Percentiles rank a stretch among this genome's conserved stretches.
Evolutionary conservation across 2,329 filamentous ascomycete species (phyloP).

Genomic region (Fusarium pseudograminearum): DNA sequence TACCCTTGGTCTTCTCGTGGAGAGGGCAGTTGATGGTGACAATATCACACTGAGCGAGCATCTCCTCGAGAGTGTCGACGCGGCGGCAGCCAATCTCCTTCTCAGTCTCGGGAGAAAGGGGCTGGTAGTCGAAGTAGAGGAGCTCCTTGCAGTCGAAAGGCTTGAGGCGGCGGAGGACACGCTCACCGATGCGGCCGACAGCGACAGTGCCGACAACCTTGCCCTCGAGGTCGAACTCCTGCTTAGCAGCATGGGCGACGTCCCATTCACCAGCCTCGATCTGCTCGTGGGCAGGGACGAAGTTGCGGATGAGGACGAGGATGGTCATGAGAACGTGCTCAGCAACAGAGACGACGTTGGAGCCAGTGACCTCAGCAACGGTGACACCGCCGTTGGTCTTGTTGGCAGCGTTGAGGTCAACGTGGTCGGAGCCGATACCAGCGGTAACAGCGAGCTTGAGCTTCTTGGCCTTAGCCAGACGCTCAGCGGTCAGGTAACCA

Average conservation of each 20-base stretch:
- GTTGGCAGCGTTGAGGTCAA: conserved; percentile 97
- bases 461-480: conserved; percentile 97
- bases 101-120: conserved; percentile 85
- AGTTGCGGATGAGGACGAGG: conserved; percentile 95
- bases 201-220: conserved; percentile 99
- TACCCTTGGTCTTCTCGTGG: conserved; percentile 94
- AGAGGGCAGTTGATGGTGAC: conserved; percentile 99
- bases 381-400: conserved; percentile 98
- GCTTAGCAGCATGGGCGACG: conserved; percentile 95
- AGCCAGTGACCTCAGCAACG: conserved; percentile 96
- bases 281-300: conserved; percentile 96
- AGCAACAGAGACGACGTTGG: conserved; percentile 97
- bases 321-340: conserved; percentile 99
- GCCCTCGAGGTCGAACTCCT: conserved; percentile 96
- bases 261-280: conserved; percentile 92
- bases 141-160: conserved; percentile 99
- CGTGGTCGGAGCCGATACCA: conserved; percentile 98
- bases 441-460: conserved; percentile 97
- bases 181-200: conserved; percentile 97
- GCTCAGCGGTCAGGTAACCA: conserved; percentile 96
- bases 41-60: conserved; percentile 93
- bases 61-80: conserved; percentile 90
- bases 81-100: conserved; percentile 95
- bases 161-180: conserved; percentile 95
- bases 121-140: conserved; percentile 99